Base-by-base conservation (phyloP, 768 basidiomycete genomes). In the Chalciporus pseudorubinellus region DNA sequence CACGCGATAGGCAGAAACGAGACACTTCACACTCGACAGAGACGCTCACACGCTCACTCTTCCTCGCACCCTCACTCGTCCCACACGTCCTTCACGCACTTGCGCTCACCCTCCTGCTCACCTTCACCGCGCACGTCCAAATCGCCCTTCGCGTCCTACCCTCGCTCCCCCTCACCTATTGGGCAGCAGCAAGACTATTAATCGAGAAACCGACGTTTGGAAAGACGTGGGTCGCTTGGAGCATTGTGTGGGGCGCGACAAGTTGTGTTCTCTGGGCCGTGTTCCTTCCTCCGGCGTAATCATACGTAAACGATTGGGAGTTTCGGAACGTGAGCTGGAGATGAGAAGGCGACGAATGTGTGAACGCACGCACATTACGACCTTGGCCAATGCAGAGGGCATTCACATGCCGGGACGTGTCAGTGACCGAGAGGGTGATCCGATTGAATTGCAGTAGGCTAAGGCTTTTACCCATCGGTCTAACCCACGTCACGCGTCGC, bases 231-330 rank as follows among this genome's bases (percentile, higher is more conserved):
- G 71, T 94, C 3, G 64, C 69, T 11, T 99, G 94, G 90, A 83
- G 81, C 48, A 63, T 87, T 1, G 55, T 86, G 0, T 98, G 95
- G 93, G 85, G 88, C 4, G 67, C 74, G 2, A 60, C 84, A 16
- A 84, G 84, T 11, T 66, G 85, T 18, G 76, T 92, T 4, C 72
- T 95, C 0, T 98, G 93, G 94, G 79, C 76, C 2, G 79, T 81
- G 3, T 95, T 94, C 63, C 77, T 95, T 26, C 95, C 95, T 0
- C 95, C 95, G n/a, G 95, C 95, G 0, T 95, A 71, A 71, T 33
- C 26, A 26, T 26, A 6, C 9, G 6, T 24, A 7, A 3, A 24
- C 24, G 24, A n/a, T n/a, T n/a, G n/a, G n/a, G n/a, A n/a, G n/a
- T n/a, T n/a, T n/a, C n/a, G n/a, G n/a, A n/a, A n/a, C n/a, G n/a